Evolutionary conservation across 1,284 basidiomycete genomes (phyloP), one percentile per base, ranked within the genome.

Genomic region (Marasmius fiardii): DNA sequence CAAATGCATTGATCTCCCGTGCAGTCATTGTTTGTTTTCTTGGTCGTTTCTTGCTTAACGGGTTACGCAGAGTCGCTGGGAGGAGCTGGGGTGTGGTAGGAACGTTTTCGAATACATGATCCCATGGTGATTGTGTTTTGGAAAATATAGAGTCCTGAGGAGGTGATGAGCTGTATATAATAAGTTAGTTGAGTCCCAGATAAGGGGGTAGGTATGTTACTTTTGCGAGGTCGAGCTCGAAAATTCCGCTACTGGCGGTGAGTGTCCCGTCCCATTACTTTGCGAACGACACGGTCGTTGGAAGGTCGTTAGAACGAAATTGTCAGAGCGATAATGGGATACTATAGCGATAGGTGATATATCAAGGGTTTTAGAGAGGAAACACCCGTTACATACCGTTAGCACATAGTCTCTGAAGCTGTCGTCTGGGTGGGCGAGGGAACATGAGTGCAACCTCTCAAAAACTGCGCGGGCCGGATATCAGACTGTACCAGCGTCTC

Each of bases 11-110:
- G 59, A 79, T 75, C 70, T 91, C 89, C 47, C 77, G 78, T 0
- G 80, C 81, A 2, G 86, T 88, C 80, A 91, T 83, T 16, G 80
- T 73, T 61, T 86, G 81, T 34, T 77, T 76, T 35, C 78, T 76
- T 12, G 64, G 62, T 18, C 61, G 65, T 35, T 57, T 44, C 60
- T 54, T 21, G 63, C 65, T 43, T 57, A 59, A 55, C 64, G 66
- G 50, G 64, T 58, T 58, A 61, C 61, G 49, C 60, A 66, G 59
- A 58, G 65, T 28, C 48, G 50, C 34, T 52, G 45, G 64, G 48
- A 60, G 56, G 57, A 59, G 54, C 4, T 67, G 62, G 1, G 68
- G 64, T 44, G 63, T 59, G 47, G 67, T 56, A 37, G 74, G 65
- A 48, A 81, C 64, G 58, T 77, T 74, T 2, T 74, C 67, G 60